phyloP scores from a whole-genome alignment of 2,329 filamentous ascomycete genomes.

The Epicoccum sorghinum region DNA sequence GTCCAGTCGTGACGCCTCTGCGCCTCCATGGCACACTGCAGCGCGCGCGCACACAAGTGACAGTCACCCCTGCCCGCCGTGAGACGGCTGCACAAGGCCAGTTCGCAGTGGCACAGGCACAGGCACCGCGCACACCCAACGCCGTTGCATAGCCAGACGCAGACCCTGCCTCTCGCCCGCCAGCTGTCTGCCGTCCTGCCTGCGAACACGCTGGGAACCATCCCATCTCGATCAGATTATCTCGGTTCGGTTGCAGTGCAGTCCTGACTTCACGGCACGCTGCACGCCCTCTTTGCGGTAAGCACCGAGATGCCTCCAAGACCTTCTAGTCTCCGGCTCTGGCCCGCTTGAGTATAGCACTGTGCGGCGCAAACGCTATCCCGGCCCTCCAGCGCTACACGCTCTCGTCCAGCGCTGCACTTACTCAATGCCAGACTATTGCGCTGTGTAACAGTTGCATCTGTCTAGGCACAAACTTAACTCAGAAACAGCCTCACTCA shows the following conservation, averaged over 20 bases:
- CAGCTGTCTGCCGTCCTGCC: neutral
- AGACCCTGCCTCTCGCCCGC: neutral
- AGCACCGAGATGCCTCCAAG: conserved; percentile 9
- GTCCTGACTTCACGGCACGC: conserved; percentile 4
- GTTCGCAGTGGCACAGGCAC: neutral
- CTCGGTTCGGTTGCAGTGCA: neutral
- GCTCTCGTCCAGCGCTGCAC: neutral
- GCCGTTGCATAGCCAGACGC: neutral
- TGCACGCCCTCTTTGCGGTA: conserved; percentile 11
- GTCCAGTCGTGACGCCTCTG: neutral
- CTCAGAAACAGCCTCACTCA: conserved; percentile 5
- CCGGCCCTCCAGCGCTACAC: conserved; percentile 9
- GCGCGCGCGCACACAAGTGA: neutral
- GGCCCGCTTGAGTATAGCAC: conserved; percentile 13
- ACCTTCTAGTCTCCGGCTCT: conserved; percentile 3
- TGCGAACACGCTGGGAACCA: neutral
- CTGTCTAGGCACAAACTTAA: neutral
- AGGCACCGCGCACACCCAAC: conserved; percentile 3
- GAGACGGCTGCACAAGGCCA: conserved; percentile 5
- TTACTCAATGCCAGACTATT: conserved; percentile 1
- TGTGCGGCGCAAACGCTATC: conserved; percentile 15
- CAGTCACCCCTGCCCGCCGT: conserved; percentile 8
- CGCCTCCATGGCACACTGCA: neutral
- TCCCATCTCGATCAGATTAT: neutral
- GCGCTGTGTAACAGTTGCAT: conserved; percentile 6